phyloP scores from a whole-genome alignment of 177 flowering plant genomes.

The Vitis hybrid region DNA sequence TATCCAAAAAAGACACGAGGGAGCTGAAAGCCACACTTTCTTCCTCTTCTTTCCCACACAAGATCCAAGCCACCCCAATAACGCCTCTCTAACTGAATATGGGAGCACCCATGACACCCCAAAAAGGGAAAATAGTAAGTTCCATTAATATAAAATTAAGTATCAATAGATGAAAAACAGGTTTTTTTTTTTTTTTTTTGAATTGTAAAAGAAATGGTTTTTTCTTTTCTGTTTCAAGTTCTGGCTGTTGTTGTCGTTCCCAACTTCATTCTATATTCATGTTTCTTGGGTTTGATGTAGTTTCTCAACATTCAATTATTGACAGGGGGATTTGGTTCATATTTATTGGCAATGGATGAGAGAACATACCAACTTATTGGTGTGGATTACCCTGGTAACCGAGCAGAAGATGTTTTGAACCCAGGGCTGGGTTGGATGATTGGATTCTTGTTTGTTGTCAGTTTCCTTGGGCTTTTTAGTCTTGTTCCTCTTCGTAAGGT shows the following conservation, averaged over 20 bases:
- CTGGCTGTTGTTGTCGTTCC: too few relatives aligned
- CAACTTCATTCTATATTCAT: neutral
- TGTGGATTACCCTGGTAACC: slow-evolving; percentile 81
- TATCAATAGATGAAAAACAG: neutral
- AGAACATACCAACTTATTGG: slow-evolving; percentile 78
- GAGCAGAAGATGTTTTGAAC: slow-evolving; percentile 76
- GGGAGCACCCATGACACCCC: too few relatives aligned
- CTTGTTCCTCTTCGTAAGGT: slow-evolving; percentile 98
- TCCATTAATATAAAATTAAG: neutral
- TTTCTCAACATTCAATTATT: slow-evolving; percentile 6
- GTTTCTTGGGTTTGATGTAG: neutral
- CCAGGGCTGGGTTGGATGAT: slow-evolving; percentile 93
- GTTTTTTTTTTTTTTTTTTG: neutral
- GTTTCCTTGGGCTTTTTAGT: slow-evolving; percentile 91
- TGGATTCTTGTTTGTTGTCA: slow-evolving; percentile 86
- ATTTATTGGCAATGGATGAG: slow-evolving; percentile 85
- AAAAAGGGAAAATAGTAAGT: too few relatives aligned
- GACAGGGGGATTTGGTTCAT: slow-evolving; percentile 94
- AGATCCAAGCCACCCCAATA: too few relatives aligned
- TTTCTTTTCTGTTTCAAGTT: too few relatives aligned
- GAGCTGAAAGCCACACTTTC: too few relatives aligned
- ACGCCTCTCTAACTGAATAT: too few relatives aligned
- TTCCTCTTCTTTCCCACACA: too few relatives aligned
- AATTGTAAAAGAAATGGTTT: too few relatives aligned
- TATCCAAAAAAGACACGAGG: too few relatives aligned